Evolutionary conservation across 1,139 yeast species (phyloP).

Genomic region (Scheffersomyces parashehatae): DNA sequence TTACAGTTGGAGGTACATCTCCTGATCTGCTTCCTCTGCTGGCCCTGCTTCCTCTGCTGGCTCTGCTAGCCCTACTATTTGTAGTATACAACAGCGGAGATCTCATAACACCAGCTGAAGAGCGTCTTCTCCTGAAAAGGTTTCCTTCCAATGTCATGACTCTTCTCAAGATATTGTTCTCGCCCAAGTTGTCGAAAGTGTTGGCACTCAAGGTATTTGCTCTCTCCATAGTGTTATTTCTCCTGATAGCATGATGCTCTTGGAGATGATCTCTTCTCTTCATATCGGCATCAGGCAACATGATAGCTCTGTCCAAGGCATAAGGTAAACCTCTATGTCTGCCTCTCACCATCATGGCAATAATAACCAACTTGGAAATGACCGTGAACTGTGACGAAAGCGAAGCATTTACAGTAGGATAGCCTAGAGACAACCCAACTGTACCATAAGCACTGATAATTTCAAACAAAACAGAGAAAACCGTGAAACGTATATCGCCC

Average conservation of each 20-base stretch:
- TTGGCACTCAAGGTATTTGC: slow-evolving; percentile 10
- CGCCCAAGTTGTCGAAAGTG: slow-evolving; percentile 9
- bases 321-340: slow-evolving; percentile 97
- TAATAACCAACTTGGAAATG: slow-evolving; percentile 78
- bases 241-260: slow-evolving; percentile 52
- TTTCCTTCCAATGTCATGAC: slow-evolving; percentile 2
- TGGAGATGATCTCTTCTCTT: slow-evolving; percentile 67
- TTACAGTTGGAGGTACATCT: not conserved
- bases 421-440: slow-evolving; percentile 88
- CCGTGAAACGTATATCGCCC: slow-evolving; percentile 52
- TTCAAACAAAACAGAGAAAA: slow-evolving; percentile 80
- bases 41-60: too few relatives aligned
- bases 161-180: slow-evolving; percentile 6
- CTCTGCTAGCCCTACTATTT: not conserved
- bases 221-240: slow-evolving; percentile 33
- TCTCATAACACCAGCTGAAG: not conserved
- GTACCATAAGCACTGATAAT: slow-evolving; percentile 95
- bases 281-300: slow-evolving; percentile 76
- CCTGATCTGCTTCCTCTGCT: too few relatives aligned
- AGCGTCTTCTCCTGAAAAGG: slow-evolving; percentile 2
- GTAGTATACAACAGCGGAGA: not conserved
- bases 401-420: slow-evolving; percentile 64
- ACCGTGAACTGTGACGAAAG: slow-evolving; percentile 70
- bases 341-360: slow-evolving; percentile 91
- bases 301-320: slow-evolving; percentile 88